These are phyloP conservation scores for Globisporangium radiosum DNA, from an alignment of 352 stramenopile species.

Conservation along the genomic window DNA sequence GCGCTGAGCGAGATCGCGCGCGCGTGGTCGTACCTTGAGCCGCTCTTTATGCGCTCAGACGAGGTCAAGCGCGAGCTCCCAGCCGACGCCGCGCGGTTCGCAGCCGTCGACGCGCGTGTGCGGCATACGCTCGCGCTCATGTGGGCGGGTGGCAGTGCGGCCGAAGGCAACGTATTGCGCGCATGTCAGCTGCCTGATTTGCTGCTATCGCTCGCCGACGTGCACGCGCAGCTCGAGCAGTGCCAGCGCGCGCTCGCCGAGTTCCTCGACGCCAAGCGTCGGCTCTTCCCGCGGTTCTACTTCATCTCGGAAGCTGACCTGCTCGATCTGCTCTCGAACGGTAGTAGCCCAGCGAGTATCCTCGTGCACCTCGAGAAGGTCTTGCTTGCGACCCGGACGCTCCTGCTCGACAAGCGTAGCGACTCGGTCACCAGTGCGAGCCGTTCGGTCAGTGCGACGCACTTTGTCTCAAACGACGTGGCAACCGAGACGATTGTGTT, in stretches of 20 bases:
- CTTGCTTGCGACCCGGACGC: conserved; percentile 56
- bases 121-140: conserved; percentile 65
- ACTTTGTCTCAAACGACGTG: conserved; percentile 89
- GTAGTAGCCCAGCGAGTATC: conserved; percentile 81
- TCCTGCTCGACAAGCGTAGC: conserved; percentile 49
- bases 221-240: conserved; percentile 78
- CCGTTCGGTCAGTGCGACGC: conserved; percentile 46
- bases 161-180: conserved; percentile 53
- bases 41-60: conserved; percentile 92
- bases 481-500: conserved; percentile 88
- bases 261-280: conserved; percentile 91
- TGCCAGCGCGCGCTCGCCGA: conserved; percentile 93
- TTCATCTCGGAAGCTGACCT: conserved; percentile 94
- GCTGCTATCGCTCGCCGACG: conserved; percentile 58
- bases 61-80: conserved; percentile 93
- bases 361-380: conserved; percentile 90
- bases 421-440: neutral
- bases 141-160: conserved; percentile 48
- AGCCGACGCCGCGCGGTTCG: conserved; percentile 86
- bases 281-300: conserved; percentile 93
- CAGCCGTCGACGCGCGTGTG: conserved; percentile 78
- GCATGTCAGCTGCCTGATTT: conserved; percentile 84
- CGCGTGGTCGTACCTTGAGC: conserved; percentile 94
- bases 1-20: conserved; percentile 93
- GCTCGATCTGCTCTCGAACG: conserved; percentile 93